These are phyloP conservation scores for Microbotryum saponariae DNA, from an alignment of 1,284 basidiomycete species.

Conservation along the genomic window DNA sequence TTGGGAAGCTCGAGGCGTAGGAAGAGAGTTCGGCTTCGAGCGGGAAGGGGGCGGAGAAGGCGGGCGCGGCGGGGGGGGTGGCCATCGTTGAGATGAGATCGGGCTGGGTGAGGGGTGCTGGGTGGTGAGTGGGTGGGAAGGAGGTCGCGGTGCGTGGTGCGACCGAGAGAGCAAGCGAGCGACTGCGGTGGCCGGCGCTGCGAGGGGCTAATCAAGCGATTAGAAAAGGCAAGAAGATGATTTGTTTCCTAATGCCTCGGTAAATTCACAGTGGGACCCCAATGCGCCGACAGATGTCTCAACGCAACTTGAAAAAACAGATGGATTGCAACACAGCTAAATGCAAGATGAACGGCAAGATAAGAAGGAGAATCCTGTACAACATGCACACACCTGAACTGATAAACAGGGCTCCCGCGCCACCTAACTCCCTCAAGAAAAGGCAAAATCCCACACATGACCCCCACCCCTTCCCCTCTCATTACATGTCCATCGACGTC, in stretches of 20 bases:
- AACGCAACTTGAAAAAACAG: no score
- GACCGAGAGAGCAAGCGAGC: neutral
- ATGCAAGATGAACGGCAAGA: neutral
- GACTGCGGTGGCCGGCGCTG: neutral
- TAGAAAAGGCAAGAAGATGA: neutral
- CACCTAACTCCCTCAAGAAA: no score
- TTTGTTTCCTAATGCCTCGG: no score
- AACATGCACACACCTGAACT: no score
- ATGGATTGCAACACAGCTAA: no score
- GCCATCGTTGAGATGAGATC: conserved; percentile 1
- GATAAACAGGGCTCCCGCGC: no score
- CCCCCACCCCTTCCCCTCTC: no score
- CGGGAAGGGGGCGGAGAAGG: neutral
- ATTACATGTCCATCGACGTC: conserved; percentile 17
- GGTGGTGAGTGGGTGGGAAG: neutral
- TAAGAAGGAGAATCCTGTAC: no score
- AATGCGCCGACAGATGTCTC: no score
- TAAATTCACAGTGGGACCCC: no score
- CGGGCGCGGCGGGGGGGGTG: neutral
- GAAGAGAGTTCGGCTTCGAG: conserved; percentile 5
- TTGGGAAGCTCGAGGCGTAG: conserved; percentile 20
- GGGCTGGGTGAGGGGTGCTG: conserved; percentile 13
- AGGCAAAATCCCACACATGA: no score
- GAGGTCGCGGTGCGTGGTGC: neutral
- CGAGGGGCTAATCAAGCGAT: neutral